Evolutionary conservation across 306 rosid genomes (phyloP).

Genomic region (Cicer arietinum): DNA sequence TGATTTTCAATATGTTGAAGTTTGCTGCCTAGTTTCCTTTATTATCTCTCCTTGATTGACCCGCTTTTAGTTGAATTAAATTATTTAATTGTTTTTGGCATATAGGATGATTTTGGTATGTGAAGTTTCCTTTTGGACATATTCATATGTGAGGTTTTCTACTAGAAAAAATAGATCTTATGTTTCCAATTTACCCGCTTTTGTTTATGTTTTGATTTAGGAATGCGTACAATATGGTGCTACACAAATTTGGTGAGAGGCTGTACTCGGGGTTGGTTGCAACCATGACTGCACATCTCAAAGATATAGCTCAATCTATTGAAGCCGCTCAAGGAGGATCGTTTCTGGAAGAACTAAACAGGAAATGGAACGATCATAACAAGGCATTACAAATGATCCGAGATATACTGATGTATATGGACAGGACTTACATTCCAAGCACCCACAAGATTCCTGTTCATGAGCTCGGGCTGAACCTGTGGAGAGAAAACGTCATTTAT

Average conservation of each 20-base stretch:
- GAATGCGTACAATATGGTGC: slow-evolving; percentile 97
- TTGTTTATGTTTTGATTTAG: slow-evolving; percentile 55
- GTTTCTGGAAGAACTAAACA: slow-evolving; percentile 86
- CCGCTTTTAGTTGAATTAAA: not conserved
- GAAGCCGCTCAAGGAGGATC: slow-evolving; percentile 90
- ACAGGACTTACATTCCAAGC: slow-evolving; percentile 90
- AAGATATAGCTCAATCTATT: slow-evolving; percentile 75
- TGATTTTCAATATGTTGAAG: not conserved
- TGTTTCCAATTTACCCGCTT: slow-evolving; percentile 30
- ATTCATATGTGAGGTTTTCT: not conserved
- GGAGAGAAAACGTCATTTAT: slow-evolving; percentile 87
- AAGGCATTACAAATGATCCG: slow-evolving; percentile 92
- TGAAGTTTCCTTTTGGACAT: slow-evolving; percentile 20
- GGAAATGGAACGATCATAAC: slow-evolving; percentile 90
- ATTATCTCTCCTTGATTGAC: slow-evolving; percentile 21
- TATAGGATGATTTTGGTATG: slow-evolving; percentile 25
- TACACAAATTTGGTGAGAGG: slow-evolving; percentile 95
- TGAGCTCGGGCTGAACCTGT: slow-evolving; percentile 89
- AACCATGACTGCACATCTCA: slow-evolving; percentile 86
- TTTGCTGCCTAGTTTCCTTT: slow-evolving; percentile 22
- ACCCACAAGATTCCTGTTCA: slow-evolving; percentile 87
- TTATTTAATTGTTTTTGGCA: slow-evolving; percentile 24
- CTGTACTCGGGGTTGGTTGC: slow-evolving; percentile 75
- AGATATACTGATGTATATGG: slow-evolving; percentile 97
- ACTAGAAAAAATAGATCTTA: not conserved